Percentiles rank a stretch among this genome's conserved stretches.
phyloP scores from a whole-genome alignment of 495 filamentous ascomycete genomes.

The Trichocladium uniseriatum region DNA sequence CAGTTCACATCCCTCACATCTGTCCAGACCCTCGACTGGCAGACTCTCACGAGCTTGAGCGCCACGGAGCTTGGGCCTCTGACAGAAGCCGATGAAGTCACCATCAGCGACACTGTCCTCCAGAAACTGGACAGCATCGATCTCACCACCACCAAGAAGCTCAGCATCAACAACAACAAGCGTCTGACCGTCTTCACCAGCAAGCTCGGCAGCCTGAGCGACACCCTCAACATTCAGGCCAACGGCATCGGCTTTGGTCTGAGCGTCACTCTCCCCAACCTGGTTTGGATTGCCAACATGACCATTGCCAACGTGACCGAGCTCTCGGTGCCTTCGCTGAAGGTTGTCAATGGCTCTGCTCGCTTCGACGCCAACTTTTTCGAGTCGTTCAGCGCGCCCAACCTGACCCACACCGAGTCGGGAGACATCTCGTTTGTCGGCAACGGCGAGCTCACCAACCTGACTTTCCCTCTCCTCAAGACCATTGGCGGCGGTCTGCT shows the following conservation, averaged over 20 bases:
- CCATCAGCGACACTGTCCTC: constrained; percentile 77
- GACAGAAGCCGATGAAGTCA: constrained; percentile 52
- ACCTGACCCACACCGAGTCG: constrained; percentile 59
- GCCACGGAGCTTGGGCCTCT: constrained; percentile 55
- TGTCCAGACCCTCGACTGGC: constrained; percentile 59
- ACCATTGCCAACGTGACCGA: constrained; percentile 76
- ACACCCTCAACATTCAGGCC: constrained; percentile 55
- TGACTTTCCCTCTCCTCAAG: constrained; percentile 60
- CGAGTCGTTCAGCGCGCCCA: constrained; percentile 56
- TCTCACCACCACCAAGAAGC: constrained; percentile 47
- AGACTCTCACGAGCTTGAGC: constrained; percentile 62
- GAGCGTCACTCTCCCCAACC: constrained; percentile 57
- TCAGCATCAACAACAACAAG: constrained; percentile 78
- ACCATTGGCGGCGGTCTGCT: constrained; percentile 67
- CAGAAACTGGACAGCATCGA: constrained; percentile 67
- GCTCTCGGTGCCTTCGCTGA: constrained; percentile 67
- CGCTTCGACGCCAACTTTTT: constrained; percentile 79
- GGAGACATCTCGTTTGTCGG: constrained; percentile 71
- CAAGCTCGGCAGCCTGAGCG: constrained; percentile 58
- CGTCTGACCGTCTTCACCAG: constrained; percentile 60
- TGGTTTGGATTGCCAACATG: constrained; percentile 71
- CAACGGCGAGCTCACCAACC: constrained; percentile 67
- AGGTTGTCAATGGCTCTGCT: constrained; percentile 65
- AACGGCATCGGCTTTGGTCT: constrained; percentile 46
- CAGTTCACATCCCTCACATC: constrained; percentile 50